These are phyloP conservation scores for Solanum sitiens DNA, from an alignment of 257 asterid species.

Conservation along the genomic window DNA sequence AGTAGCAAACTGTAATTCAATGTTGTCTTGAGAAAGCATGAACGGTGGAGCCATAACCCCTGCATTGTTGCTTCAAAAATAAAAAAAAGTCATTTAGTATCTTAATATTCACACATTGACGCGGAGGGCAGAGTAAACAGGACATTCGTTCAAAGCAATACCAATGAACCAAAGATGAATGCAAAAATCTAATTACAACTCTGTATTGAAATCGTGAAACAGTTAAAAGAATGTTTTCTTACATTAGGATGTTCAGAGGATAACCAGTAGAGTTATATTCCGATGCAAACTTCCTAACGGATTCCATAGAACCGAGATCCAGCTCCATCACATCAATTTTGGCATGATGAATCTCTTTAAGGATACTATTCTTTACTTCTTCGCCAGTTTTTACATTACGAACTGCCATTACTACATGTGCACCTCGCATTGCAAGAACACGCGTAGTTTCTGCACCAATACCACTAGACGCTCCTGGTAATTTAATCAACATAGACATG, in stretches of 20 bases:
- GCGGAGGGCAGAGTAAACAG: not conserved
- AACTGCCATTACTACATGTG: slow-evolving; percentile 59
- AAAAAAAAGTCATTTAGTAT: not conserved
- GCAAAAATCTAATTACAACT: not conserved
- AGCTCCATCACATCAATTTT: slow-evolving; percentile 58
- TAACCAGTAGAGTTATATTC: slow-evolving; percentile 26
- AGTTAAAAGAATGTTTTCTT: slow-evolving; percentile 8
- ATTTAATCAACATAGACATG: not conserved
- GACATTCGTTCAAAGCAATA: not conserved
- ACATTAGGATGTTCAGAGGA: slow-evolving; percentile 56
- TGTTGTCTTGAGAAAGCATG: slow-evolving; percentile 50
- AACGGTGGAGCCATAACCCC: slow-evolving; percentile 63
- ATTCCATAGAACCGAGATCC: slow-evolving; percentile 43
- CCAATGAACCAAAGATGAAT: not conserved
- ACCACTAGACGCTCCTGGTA: slow-evolving; percentile 75
- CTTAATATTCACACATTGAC: not conserved
- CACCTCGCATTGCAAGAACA: slow-evolving; percentile 40
- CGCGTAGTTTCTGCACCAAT: slow-evolving; percentile 50
- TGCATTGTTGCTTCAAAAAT: slow-evolving; percentile 55
- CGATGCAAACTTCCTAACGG: slow-evolving; percentile 47
- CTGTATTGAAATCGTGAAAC: not conserved
- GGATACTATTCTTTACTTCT: slow-evolving; percentile 29
- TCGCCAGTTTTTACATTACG: slow-evolving; percentile 28
- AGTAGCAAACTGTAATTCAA: slow-evolving; percentile 75
- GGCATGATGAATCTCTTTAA: slow-evolving; percentile 36